Evolutionary conservation across 768 basidiomycete species (phyloP), one percentile per base, ranked within the genome.

Genomic region (Tubosaeta sp.): DNA sequence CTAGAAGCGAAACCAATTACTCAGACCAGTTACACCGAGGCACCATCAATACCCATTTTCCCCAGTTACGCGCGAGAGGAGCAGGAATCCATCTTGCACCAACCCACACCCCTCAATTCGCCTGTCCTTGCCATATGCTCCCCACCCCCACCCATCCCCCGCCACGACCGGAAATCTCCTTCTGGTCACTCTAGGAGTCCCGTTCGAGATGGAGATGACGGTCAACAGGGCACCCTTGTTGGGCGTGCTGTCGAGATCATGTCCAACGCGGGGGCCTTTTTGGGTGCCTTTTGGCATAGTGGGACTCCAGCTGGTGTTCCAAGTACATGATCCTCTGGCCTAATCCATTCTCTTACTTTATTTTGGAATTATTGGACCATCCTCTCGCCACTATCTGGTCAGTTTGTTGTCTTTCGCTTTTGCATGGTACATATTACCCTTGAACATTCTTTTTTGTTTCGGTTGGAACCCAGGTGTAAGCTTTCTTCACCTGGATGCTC

Each of bases 241-340:
- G 77, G 79, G 14, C 73, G 80, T 43, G 83, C 90, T 21, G 87
- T 84, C 18, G 89, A 86, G 47, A 87, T 94, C 35, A 86, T 93
- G 51, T 84, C 81, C 39, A 83, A 78, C 46, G 91, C 91, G 2
- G 84, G 88, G 18, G 87, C 87, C 39, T 83, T 86, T 59, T 62
- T 93, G 18, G 87, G 89, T 19, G 71, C 77, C 19, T 70, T 84
- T 52, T 84, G 81, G 82, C 69, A 70, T 50, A 61, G 34, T 39
- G 61, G 66, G 18, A 11, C 57, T 18, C 54, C 59, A 29, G 32
- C 61, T 16, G 49, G 59, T 21, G 54, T 60, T 29, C 21, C 64
- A n/a, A 38, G 63, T 21, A 54, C 60, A 21, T 66, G 51, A 66
- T 22, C 27, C 25, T 35, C 24, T n/a, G 19, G 11, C 12, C 38